Evolutionary conservation across 768 basidiomycete genomes (phyloP).

Genomic region (Rhodotorula taiwanensis): DNA sequence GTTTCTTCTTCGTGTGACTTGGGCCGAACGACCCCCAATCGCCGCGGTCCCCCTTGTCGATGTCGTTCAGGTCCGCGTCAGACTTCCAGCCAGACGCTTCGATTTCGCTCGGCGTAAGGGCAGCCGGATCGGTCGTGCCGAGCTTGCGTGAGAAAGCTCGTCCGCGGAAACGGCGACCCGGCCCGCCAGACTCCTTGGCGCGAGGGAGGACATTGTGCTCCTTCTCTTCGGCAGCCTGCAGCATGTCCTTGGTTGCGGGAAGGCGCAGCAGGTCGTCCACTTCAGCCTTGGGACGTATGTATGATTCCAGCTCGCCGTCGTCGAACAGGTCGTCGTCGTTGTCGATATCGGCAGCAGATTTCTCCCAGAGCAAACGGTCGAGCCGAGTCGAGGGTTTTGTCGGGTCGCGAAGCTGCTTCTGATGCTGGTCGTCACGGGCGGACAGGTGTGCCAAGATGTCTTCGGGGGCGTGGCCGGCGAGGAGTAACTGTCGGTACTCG

Average conservation of each 20-base stretch:
- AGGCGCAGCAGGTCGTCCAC: neutral
- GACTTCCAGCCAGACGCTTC: neutral
- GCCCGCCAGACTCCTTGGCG: neutral
- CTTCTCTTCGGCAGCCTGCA: neutral
- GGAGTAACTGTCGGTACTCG: slow-evolving; percentile 7
- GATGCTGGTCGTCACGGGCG: no score
- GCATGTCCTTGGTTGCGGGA: slow-evolving; percentile 9
- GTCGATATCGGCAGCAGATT: slow-evolving; percentile 1
- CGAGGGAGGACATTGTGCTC: neutral
- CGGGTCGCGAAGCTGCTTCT: neutral
- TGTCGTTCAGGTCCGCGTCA: neutral
- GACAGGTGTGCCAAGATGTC: neutral
- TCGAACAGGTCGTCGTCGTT: slow-evolving; percentile 28
- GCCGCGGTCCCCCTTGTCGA: neutral
- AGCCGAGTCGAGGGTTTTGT: slow-evolving; percentile 8
- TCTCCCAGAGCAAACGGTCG: slow-evolving; percentile 9
- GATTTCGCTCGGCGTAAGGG: no score
- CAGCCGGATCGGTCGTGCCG: no score
- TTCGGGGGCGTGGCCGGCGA: slow-evolving; percentile 8
- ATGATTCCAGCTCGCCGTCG: slow-evolving; percentile 26
- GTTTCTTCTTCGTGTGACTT: no score
- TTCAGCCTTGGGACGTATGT: slow-evolving; percentile 10
- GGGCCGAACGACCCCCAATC: no score
- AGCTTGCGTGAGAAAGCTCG: no score
- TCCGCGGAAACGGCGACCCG: no score